phyloP scores from a whole-genome alignment of 164 flowering plant species.

The Chimonanthus praecox region DNA sequence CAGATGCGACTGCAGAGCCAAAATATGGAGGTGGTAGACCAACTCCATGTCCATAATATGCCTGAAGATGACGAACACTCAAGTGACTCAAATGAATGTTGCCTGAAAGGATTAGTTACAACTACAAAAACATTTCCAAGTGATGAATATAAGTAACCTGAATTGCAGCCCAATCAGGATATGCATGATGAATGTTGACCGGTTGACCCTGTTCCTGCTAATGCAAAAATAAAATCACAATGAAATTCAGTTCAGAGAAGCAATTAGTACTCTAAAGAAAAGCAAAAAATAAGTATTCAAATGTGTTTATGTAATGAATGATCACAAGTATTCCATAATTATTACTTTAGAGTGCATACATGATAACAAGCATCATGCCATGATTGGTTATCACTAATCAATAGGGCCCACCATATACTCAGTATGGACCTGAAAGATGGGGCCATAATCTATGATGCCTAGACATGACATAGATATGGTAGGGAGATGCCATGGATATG shows the following conservation, averaged over 20 bases:
- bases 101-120: neutral
- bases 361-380: neutral
- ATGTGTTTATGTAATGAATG: neutral
- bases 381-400: too few species aligned
- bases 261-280: neutral
- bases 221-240: conserved; percentile 15
- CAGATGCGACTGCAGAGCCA: conserved; percentile 60
- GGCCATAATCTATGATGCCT: too few species aligned
- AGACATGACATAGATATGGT: too few species aligned
- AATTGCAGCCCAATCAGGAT: conserved; percentile 74
- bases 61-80: conserved; percentile 19
- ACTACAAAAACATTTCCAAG: neutral
- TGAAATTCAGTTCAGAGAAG: conserved; percentile 1
- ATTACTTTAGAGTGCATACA: neutral
- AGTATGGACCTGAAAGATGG: too few species aligned
- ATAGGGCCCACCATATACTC: too few species aligned
- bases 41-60: conserved; percentile 34
- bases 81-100: neutral
- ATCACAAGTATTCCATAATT: neutral
- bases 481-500: too few species aligned
- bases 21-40: conserved; percentile 35
- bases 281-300: neutral
- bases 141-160: conserved; percentile 34
- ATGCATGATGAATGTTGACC: conserved; percentile 33
- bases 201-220: conserved; percentile 48